Evolutionary conservation across 2,329 filamentous ascomycete genomes (phyloP).

Genomic region (Fusarium devonianum): DNA sequence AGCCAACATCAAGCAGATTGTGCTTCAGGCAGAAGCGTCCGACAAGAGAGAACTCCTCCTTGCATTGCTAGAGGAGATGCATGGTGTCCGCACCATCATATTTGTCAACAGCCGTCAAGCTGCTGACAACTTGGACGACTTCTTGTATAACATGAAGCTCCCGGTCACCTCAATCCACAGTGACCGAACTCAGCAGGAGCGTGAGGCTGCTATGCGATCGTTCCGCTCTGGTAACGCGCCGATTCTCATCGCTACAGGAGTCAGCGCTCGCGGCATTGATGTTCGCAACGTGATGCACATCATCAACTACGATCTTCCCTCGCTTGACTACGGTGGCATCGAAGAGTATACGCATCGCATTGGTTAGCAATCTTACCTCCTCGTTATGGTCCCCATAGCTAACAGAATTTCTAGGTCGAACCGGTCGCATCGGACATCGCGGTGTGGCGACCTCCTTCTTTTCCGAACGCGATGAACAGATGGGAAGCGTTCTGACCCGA

Average conservation of each 20-base stretch:
- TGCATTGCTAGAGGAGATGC: conserved; percentile 73
- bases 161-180: conserved; percentile 89
- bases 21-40: conserved; percentile 71
- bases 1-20: conserved; percentile 79
- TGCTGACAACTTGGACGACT: conserved; percentile 88
- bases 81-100: conserved; percentile 81
- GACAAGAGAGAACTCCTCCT: conserved; percentile 75
- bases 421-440: conserved; percentile 87
- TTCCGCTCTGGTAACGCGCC: conserved; percentile 80
- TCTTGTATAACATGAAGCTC: conserved; percentile 77
- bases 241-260: conserved; percentile 84
- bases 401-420: conserved; percentile 68
- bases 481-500: conserved; percentile 79
- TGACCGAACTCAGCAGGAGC: conserved; percentile 86
- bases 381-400: conserved; percentile 9
- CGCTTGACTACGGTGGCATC: conserved; percentile 79
- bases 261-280: conserved; percentile 88
- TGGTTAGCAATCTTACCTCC: conserved; percentile 62
- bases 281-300: conserved; percentile 87
- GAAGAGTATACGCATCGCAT: conserved; percentile 95
- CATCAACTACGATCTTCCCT: conserved; percentile 91
- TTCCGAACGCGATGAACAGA: conserved; percentile 75
- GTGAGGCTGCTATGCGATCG: conserved; percentile 87
- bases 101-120: conserved; percentile 85
- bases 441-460: conserved; percentile 91